Base-by-base conservation (phyloP, 306 rosid species). In the Quercus ilex region DNA sequence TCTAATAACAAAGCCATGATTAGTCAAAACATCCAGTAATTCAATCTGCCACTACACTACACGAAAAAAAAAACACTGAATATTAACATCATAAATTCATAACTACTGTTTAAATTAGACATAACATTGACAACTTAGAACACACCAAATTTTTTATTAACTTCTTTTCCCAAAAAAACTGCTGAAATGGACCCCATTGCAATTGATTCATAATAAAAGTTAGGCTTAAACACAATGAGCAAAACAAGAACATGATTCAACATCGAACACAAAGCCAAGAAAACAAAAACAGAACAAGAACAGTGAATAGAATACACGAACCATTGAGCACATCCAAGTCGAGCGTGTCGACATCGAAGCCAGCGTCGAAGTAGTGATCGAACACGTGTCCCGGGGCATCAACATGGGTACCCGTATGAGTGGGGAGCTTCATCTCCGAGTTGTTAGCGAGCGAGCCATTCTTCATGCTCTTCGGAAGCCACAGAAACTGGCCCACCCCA, bases 401-500 rank as follows among this genome's bases (percentile, higher is more conserved):
- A 41, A 94, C 97, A 55, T 94, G 98, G 12, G 97, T 94, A 23
- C 98, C 98, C 2, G 92, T 88, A 86, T 94, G 98, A 78, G 71
- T 67, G 21, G 92, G 91, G 0, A 92, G 86, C 92, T 87, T 90
- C 60, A 94, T 21, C 55, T 60, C 83, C 0, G 97, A 94, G 80
- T 6, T 38, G 75, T 92, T 94, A 30, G 97, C 85, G 70, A 55
- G 46, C 3, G 97, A 92, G 18, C 97, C 98, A 67, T 94, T 94
- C 87, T 94, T 94, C 86, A 94, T 86, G 91, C 93, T 87, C 23
- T 8, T n/a, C 1, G 52, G 77, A 0, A 94, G 92, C 98, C 97
- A 92, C 1, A 91, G 69, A 75, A 91, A 91, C 71, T 91, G 73
- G 1, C 97, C 97, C 18, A 94, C 72, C 3, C 98, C 97, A 13